Conservation (phyloP, 495 filamentous ascomycete species). For the Eremomyces bilateralis region DNA sequence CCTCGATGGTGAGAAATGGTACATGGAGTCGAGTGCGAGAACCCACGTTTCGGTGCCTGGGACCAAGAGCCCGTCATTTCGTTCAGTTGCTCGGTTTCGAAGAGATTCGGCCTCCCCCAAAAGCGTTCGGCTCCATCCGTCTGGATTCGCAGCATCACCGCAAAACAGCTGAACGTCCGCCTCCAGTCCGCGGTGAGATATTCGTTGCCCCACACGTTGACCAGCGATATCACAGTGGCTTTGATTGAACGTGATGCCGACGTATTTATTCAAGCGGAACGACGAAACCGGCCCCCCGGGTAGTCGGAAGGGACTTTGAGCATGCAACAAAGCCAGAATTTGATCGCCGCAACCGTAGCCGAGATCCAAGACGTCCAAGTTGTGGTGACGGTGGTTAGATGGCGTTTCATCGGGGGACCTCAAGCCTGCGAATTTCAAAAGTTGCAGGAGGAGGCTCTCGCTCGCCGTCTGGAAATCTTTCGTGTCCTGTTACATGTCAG, state of each 20-base stretch:
- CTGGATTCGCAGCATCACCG: slow-evolving; percentile 7
- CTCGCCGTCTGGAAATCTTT: slow-evolving; percentile 21
- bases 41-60: slow-evolving; percentile 18
- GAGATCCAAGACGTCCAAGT: slow-evolving; percentile 23
- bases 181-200: not conserved
- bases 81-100: no score
- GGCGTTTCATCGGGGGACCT: slow-evolving; percentile 1
- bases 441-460: slow-evolving; percentile 21
- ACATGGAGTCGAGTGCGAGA: slow-evolving; percentile 27
- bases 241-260: slow-evolving; percentile 22
- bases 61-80: not conserved
- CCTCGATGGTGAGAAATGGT: slow-evolving; percentile 28
- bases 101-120: no score
- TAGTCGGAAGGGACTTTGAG: not conserved
- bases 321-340: slow-evolving; percentile 15
- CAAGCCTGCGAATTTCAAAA: slow-evolving; percentile 17
- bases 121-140: slow-evolving; percentile 4
- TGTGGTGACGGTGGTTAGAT: no score
- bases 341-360: slow-evolving; percentile 32
- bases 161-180: slow-evolving; percentile 4
- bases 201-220: not conserved
- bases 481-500: not conserved
- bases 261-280: slow-evolving; percentile 13
- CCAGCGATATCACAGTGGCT: slow-evolving; percentile 5
- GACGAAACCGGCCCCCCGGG: not conserved